Percentiles rank a stretch among this genome's conserved stretches.
phyloP scores from a whole-genome alignment of 2,329 filamentous ascomycete genomes.

The Apiospora arundinis region DNA sequence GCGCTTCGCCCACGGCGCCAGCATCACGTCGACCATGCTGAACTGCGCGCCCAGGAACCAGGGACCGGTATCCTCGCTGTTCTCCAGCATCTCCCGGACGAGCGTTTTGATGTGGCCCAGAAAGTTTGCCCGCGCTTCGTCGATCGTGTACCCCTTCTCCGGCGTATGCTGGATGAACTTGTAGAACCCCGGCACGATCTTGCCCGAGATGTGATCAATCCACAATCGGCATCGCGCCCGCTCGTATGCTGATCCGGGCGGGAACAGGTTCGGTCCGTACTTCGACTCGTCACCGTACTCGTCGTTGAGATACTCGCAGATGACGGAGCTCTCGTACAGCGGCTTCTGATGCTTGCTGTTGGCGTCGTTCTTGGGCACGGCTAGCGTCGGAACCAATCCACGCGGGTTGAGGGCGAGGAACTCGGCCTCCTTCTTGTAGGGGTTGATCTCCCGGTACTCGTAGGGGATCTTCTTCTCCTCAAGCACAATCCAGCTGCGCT shows the following conservation, averaged over 20 bases:
- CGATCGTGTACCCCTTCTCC: slow-evolving; percentile 54
- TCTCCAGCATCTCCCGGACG: slow-evolving; percentile 60
- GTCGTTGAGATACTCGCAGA: slow-evolving; percentile 80
- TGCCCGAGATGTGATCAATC: slow-evolving; percentile 73
- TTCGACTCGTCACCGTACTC: slow-evolving; percentile 60
- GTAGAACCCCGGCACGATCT: slow-evolving; percentile 75
- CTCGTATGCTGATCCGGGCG: slow-evolving; percentile 63
- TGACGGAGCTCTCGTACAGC: slow-evolving; percentile 74
- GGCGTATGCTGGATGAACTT: slow-evolving; percentile 63
- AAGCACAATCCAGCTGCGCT: slow-evolving; percentile 75
- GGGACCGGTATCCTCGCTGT: slow-evolving; percentile 55
- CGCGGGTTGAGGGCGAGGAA: slow-evolving; percentile 77
- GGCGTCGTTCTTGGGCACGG: slow-evolving; percentile 45
- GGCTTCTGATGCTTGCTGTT: slow-evolving; percentile 53
- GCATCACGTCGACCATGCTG: slow-evolving; percentile 71
- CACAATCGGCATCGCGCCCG: slow-evolving; percentile 72
- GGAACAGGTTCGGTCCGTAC: slow-evolving; percentile 58
- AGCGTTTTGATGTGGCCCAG: slow-evolving; percentile 65
- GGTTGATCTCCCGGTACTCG: slow-evolving; percentile 80
- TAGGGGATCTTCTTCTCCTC: slow-evolving; percentile 76
- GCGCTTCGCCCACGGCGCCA: slow-evolving; percentile 76
- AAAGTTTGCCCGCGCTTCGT: slow-evolving; percentile 64
- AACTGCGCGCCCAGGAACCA: slow-evolving; percentile 71
- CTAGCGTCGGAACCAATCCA: slow-evolving; percentile 76
- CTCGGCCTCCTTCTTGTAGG: slow-evolving; percentile 73